A percentile compares a stretch with the other conserved stretches of the same genome.
Conservation (phyloP, 2,329 filamentous ascomycete genomes). For the Aspergillus candidus region DNA sequence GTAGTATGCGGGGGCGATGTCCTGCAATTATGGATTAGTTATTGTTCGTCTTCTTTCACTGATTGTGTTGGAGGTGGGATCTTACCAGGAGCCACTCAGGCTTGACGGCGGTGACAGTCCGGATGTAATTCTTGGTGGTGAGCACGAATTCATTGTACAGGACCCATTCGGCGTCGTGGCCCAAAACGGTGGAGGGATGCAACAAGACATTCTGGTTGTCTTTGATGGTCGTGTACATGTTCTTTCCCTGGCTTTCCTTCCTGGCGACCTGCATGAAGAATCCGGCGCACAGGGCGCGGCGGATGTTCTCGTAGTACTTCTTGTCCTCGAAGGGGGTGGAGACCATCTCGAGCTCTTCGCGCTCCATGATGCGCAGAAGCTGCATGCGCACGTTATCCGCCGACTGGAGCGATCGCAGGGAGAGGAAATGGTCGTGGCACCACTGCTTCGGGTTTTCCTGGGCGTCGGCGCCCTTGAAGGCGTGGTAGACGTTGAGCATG, state of each 20-base stretch:
- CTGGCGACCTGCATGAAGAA: slow-evolving; percentile 99
- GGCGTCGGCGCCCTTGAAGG: slow-evolving; percentile 73
- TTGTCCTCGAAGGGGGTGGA: slow-evolving; percentile 90
- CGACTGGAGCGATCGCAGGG: slow-evolving; percentile 77
- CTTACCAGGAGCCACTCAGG: slow-evolving; percentile 90
- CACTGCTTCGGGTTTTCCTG: slow-evolving; percentile 75
- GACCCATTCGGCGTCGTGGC: slow-evolving; percentile 90
- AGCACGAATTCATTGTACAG: slow-evolving; percentile 98
- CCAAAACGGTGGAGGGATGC: slow-evolving; percentile 86
- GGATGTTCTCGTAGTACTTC: slow-evolving; percentile 97
- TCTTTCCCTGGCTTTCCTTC: slow-evolving; percentile 78
- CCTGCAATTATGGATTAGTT: slow-evolving; percentile 48
- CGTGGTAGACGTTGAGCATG: slow-evolving; percentile 95
- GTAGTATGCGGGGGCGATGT: slow-evolving; percentile 91
- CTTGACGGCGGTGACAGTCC: slow-evolving; percentile 84
- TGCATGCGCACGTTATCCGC: slow-evolving; percentile 92
- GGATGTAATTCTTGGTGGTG: slow-evolving; percentile 96
- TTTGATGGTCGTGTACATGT: slow-evolving; percentile 86
- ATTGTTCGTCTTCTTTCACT: neutral
- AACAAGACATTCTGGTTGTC: slow-evolving; percentile 90
- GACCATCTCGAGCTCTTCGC: slow-evolving; percentile 74
- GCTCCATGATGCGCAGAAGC: slow-evolving; percentile 95
- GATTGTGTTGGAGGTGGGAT: slow-evolving; percentile 13
- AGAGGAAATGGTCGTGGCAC: slow-evolving; percentile 97
- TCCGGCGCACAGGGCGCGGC: slow-evolving; percentile 80